phyloP scores from a whole-genome alignment of 2,329 filamentous ascomycete species.

The Helotiales sp. region DNA sequence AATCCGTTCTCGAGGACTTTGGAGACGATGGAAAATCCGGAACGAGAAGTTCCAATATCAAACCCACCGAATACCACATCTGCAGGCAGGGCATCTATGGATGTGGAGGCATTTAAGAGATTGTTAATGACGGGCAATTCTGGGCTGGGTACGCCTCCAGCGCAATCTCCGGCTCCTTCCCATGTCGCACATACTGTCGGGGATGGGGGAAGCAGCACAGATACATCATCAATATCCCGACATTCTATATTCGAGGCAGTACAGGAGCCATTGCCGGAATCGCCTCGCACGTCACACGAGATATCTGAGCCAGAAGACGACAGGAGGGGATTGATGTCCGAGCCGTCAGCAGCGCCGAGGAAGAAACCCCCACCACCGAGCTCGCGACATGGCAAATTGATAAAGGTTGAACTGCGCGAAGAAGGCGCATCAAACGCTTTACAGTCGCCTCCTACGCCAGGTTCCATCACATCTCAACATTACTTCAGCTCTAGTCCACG shows the following conservation, averaged over 20 bases:
- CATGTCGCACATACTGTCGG: slow-evolving; percentile 38
- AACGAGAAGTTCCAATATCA: slow-evolving; percentile 26
- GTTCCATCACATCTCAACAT: slow-evolving; percentile 33
- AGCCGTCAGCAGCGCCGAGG: slow-evolving; percentile 52
- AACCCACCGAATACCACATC: slow-evolving; percentile 32
- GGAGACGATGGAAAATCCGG: slow-evolving; percentile 53
- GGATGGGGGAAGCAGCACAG: slow-evolving; percentile 57
- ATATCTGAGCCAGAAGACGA: slow-evolving; percentile 60
- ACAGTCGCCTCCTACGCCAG: slow-evolving; percentile 37
- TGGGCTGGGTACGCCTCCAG: slow-evolving; percentile 43
- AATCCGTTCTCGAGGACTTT: slow-evolving; percentile 63
- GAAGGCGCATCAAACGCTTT: slow-evolving; percentile 46
- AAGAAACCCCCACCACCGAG: slow-evolving; percentile 75
- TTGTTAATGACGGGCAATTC: slow-evolving; percentile 75
- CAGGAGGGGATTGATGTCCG: slow-evolving; percentile 44
- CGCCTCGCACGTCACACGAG: slow-evolving; percentile 64
- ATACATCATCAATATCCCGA: slow-evolving; percentile 62
- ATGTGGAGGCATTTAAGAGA: slow-evolving; percentile 79
- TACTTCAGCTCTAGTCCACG: slow-evolving; percentile 35
- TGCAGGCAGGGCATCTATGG: slow-evolving; percentile 56
- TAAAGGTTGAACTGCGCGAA: slow-evolving; percentile 56
- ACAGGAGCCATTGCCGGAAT: slow-evolving; percentile 50
- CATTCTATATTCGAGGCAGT: slow-evolving; percentile 62
- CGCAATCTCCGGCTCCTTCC: slow-evolving; percentile 38
- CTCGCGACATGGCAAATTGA: slow-evolving; percentile 78